Evolutionary conservation across 2,329 filamentous ascomycete species (phyloP), one percentile per base, ranked within the genome.

Genomic region (Microthyrium microscopicum): DNA sequence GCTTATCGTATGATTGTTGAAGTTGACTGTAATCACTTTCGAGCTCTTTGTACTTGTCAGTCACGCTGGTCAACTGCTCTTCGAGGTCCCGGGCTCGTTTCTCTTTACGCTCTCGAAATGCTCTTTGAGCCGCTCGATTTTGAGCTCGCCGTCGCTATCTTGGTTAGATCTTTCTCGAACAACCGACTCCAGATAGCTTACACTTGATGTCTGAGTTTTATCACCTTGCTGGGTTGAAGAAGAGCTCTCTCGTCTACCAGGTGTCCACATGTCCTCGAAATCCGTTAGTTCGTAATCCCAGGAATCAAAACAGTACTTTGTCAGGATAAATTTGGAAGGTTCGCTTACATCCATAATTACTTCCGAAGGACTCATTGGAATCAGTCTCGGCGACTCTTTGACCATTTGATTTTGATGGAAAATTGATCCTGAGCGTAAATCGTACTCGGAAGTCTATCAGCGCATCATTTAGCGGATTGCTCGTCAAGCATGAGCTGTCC

Each of bases 71-170:
- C 20, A 76, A 61, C 43, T 70, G 61, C 22, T 57, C 47, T 48
- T 76, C 71, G 15, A 77, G 62, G 42, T 76, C 71, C 39, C 66
- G 66, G 44, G 74, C 73, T 40, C 73, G 66, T 48, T 74, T 70
- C 45, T 77, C 69, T 44, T 73, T 74, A 34, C 70, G 61, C 47
- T 74, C 68, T 30, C 69, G 59, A 45, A 73, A 73, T 1, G 68
- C 69, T 37, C 69, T 56, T 47, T 73, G 69, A 3, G 69, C 72
- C 25, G 68, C 68, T 34, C 68, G 61, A 42, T 73, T 73, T 43
- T 73, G 69, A 29, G 68, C 68, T 46, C 68, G 58, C 39, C 69
- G 63, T 29, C 68, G 62, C 65, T 71, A 5, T 13, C 29, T 41
- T 44, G 39, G 50, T 37, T 36, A 31, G 35, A 11, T 9, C 15